Evolutionary conservation across 306 rosid genomes (phyloP).

Genomic region (Cyamopsis tetragonoloba): DNA sequence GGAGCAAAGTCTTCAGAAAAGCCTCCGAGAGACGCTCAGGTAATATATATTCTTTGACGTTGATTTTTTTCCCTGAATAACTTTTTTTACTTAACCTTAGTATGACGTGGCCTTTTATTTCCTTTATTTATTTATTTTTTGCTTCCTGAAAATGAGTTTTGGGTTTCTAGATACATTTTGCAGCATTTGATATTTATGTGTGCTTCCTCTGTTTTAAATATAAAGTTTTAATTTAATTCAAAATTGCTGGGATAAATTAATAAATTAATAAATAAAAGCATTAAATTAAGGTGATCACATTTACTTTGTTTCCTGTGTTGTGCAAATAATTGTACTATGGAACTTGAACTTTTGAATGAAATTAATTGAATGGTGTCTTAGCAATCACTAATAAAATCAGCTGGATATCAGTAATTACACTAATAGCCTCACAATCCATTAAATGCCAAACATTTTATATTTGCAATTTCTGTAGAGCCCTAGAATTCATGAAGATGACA

Average conservation of each 20-base stretch:
- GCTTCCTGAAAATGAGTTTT: not conserved
- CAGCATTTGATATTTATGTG: not conserved
- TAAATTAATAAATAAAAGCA: not conserved
- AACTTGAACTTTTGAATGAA: conserved; percentile 1
- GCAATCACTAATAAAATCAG: not conserved
- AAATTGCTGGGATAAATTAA: not conserved
- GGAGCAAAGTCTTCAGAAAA: conserved; percentile 59
- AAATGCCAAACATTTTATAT: conserved; percentile 21
- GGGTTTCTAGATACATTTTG: not conserved
- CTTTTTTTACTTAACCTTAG: not conserved
- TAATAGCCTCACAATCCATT: conserved; percentile 11
- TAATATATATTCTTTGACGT: conserved; percentile 31
- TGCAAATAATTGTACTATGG: not conserved
- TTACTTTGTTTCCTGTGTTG: not conserved
- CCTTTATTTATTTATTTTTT: not conserved
- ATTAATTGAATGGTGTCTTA: conserved; percentile 7
- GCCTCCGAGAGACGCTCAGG: conserved; percentile 92
- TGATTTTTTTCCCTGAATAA: conserved; percentile 3
- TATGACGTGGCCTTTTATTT: not conserved
- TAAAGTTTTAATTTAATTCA: not conserved
- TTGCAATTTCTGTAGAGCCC: conserved; percentile 48
- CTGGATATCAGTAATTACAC: not conserved
- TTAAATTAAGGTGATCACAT: not conserved
- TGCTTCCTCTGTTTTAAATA: conserved; percentile 9
- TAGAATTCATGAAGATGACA: conserved; percentile 52